Base-by-base conservation (phyloP, 257 asterid species). In the Parsonsia alboflavescens region DNA sequence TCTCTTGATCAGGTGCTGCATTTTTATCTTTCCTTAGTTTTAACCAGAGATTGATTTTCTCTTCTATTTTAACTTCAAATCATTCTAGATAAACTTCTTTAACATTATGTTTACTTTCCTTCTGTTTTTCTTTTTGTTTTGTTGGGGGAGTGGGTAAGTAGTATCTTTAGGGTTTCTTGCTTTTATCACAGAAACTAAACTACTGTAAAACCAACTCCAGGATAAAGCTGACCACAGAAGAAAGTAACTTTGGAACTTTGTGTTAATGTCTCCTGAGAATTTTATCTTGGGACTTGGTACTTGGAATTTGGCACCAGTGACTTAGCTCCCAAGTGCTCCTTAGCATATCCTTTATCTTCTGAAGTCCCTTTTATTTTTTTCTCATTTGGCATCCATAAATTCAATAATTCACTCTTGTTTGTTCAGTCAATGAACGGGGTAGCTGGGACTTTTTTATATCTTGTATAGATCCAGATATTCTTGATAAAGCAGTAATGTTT, bases 1-100 rank as follows among this genome's bases (percentile, higher is more conserved):
- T 89, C 97, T 46, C 98, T 95, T 26, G 97, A 92, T 81, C 97
- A 90, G 99, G 99, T 95, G 70, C 69, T 63, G 53, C 24, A 53
- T 59, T 39, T 2, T 75, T 66, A 1, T 33, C 2, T 22, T 21
- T 64, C 13, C 24, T 54, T 42, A 10, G 12, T 15, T n/a, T 70
- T 50, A 10, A 39, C 45, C 41, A 30, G 44, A 64, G 72, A 45
- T 61, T n/a, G 41, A 72, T 52, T 2, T 28, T 30, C 7, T n/a
- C 52, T 52, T 26, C 26, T 16, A 30, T 28, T 28, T 13, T 10
- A 56, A 7, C 62, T 56, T 21, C 62, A 56, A 56, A 56, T 56
- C 30, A 56, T 56, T 56, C 30, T n/a, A 56, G 62, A 15, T 56
- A 0, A 2, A 4, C 21, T 68, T 66, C 2, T 12, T 44, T n/a